phyloP scores from a whole-genome alignment of 2,329 filamentous ascomycete genomes.

The Rhinocladiella mackenziei region DNA sequence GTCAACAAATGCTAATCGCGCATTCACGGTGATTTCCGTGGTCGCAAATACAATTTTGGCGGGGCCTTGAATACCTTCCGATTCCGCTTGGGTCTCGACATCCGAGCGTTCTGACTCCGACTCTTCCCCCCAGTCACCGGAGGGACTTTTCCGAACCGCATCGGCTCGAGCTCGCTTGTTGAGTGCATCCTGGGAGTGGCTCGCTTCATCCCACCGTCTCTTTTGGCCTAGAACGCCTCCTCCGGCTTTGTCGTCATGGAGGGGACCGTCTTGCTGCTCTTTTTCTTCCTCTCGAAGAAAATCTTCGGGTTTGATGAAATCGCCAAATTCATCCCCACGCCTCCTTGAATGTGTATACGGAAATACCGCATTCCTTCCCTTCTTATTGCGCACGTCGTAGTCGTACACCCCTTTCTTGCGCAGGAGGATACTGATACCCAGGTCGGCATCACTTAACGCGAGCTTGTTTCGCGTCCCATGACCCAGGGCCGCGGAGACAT shows the following conservation, averaged over 20 bases:
- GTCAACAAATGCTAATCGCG: constrained; percentile 82
- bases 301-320: constrained; percentile 88
- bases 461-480: constrained; percentile 82
- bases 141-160: constrained; percentile 22
- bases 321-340: constrained; percentile 85
- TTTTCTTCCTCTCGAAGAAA: constrained; percentile 90
- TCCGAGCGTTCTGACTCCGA: constrained; percentile 56
- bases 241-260: constrained; percentile 48
- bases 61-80: constrained; percentile 56
- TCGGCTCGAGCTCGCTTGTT: constrained; percentile 26
- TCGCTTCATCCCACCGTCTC: constrained; percentile 80
- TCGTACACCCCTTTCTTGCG: constrained; percentile 89
- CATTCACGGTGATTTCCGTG: constrained; percentile 62
- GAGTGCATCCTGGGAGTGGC: constrained; percentile 39
- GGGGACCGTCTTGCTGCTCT: constrained; percentile 65
- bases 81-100: constrained; percentile 49
- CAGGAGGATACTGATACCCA: constrained; percentile 85
- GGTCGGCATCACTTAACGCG: constrained; percentile 79
- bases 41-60: constrained; percentile 67
- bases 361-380: constrained; percentile 87
- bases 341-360: constrained; percentile 76
- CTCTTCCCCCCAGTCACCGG: constrained; percentile 42
- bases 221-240: constrained; percentile 79
- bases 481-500: constrained; percentile 78
- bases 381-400: constrained; percentile 86